Evolutionary conservation across 2,329 filamentous ascomycete species (phyloP).

Genomic region (Aspergillus hiratsukae): DNA sequence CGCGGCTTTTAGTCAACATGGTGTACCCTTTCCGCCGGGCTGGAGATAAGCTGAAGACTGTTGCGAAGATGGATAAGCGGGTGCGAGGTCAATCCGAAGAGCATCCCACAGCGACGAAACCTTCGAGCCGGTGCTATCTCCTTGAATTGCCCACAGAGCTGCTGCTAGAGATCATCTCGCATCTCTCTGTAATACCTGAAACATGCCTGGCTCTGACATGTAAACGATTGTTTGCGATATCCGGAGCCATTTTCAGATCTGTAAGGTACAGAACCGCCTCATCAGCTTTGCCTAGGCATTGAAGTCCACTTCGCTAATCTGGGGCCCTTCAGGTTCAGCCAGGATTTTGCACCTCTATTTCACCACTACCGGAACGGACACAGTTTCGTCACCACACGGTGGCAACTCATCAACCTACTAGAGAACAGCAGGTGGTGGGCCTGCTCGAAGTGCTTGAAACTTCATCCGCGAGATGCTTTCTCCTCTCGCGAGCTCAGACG

Average conservation of each 20-base stretch:
- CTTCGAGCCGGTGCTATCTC: constrained; percentile 25
- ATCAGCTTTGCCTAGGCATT: constrained; percentile 3
- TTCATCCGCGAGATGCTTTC: constrained; percentile 34
- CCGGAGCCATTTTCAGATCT: constrained; percentile 20
- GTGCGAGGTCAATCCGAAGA: constrained; percentile 12
- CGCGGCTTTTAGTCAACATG: constrained; percentile 18
- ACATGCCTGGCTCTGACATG: constrained; percentile 37
- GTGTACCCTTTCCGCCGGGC: constrained; percentile 27
- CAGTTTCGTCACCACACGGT: constrained; percentile 33
- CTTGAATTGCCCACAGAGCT: constrained; percentile 37
- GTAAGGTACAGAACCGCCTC: neutral
- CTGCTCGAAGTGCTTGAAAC: constrained; percentile 36
- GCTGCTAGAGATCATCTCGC: constrained; percentile 33
- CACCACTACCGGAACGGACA: constrained; percentile 37
- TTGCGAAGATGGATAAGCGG: constrained; percentile 27
- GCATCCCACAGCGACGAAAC: constrained; percentile 12
- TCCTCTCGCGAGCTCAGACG: constrained; percentile 30
- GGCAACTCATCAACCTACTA: constrained; percentile 34
- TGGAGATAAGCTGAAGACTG: constrained; percentile 25
- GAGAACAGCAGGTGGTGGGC: constrained; percentile 33
- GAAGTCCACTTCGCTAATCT: constrained; percentile 25
- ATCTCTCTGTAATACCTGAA: constrained; percentile 31
- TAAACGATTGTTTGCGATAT: constrained; percentile 34
- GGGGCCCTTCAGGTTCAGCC: constrained; percentile 19
- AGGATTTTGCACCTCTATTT: constrained; percentile 37